These are phyloP conservation scores for Rhododendron molle DNA, from an alignment of 148 eudicot species.

Conservation along the genomic window DNA sequence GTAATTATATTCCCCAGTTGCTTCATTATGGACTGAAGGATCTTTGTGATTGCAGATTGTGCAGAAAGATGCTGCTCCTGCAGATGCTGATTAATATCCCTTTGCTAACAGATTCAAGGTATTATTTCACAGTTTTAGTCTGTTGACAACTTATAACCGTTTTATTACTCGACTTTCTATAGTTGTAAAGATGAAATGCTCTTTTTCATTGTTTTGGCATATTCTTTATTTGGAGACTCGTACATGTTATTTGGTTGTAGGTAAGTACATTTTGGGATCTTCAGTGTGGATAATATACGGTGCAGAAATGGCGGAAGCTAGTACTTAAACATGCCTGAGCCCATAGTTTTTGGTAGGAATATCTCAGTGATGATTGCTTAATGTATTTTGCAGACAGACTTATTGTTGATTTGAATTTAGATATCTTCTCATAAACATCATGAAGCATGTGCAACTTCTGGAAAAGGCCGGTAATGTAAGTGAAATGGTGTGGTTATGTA, in stretches of 20 bases:
- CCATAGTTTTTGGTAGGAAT: not conserved
- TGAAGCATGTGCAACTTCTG: not conserved
- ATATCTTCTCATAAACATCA: not conserved
- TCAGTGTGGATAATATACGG: not conserved
- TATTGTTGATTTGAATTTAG: not conserved
- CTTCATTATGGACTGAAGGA: not conserved
- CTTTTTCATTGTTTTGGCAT: not conserved
- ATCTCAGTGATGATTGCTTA: not conserved
- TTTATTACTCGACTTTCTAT: not conserved
- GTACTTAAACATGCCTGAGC: not conserved
- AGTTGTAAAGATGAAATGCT: not conserved
- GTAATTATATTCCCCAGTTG: not conserved
- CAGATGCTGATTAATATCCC: conserved; percentile 31
- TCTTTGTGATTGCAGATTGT: conserved; percentile 44
- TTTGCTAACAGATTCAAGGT: not conserved
- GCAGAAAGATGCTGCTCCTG: conserved; percentile 41
- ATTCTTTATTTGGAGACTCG: not conserved
- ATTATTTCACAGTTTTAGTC: not conserved
- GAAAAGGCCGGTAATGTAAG: not conserved
- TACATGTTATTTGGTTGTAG: not conserved
- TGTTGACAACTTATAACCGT: not conserved
- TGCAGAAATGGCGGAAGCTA: not conserved
- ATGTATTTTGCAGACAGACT: not conserved
- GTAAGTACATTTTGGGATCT: not conserved
- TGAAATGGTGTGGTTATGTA: too few relatives aligned